Conservation (phyloP, 257 asterid genomes). For the Osmanthus fragrans region DNA sequence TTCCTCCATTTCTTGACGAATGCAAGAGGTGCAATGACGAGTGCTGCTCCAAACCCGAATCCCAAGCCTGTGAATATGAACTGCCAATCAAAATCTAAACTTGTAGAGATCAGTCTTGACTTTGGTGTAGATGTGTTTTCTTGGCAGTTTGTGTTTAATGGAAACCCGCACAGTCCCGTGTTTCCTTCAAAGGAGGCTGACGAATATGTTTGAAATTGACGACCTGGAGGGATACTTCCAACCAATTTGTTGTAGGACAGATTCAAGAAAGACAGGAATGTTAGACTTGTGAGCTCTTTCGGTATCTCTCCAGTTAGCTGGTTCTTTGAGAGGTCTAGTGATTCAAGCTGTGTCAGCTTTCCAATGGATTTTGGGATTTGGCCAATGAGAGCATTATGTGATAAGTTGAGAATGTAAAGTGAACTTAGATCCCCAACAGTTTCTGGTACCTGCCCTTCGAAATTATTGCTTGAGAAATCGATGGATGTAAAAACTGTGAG, state of each 20-base stretch:
- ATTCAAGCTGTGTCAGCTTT: slow-evolving; percentile 47
- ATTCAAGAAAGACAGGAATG: slow-evolving; percentile 45
- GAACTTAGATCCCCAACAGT: slow-evolving; percentile 38
- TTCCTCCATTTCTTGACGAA: slow-evolving; percentile 52
- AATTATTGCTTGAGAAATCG: slow-evolving; percentile 55
- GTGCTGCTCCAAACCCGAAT: slow-evolving; percentile 54
- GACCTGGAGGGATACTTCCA: slow-evolving; percentile 37
- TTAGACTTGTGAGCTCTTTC: slow-evolving; percentile 35
- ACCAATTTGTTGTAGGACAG: slow-evolving; percentile 41
- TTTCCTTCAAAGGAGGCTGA: slow-evolving; percentile 33
- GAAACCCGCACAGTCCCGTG: slow-evolving; percentile 34
- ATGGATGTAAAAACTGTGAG: slow-evolving; percentile 49
- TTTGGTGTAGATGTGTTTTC: not conserved
- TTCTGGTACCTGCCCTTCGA: slow-evolving; percentile 46
- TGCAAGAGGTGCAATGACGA: slow-evolving; percentile 48
- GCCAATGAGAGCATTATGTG: slow-evolving; percentile 50
- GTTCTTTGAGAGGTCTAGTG: slow-evolving; percentile 55
- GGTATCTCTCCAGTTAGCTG: slow-evolving; percentile 48
- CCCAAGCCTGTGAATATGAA: slow-evolving; percentile 57
- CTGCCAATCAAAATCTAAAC: slow-evolving; percentile 49
- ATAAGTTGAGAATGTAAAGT: slow-evolving; percentile 59
- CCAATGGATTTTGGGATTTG: slow-evolving; percentile 55
- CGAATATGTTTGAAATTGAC: slow-evolving; percentile 36
- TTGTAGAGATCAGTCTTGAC: not conserved
- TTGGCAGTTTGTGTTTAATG: slow-evolving; percentile 19